These are phyloP conservation scores for Exophiala sp. DNA, from an alignment of 2,329 filamentous ascomycete genomes.

Conservation along the genomic window DNA sequence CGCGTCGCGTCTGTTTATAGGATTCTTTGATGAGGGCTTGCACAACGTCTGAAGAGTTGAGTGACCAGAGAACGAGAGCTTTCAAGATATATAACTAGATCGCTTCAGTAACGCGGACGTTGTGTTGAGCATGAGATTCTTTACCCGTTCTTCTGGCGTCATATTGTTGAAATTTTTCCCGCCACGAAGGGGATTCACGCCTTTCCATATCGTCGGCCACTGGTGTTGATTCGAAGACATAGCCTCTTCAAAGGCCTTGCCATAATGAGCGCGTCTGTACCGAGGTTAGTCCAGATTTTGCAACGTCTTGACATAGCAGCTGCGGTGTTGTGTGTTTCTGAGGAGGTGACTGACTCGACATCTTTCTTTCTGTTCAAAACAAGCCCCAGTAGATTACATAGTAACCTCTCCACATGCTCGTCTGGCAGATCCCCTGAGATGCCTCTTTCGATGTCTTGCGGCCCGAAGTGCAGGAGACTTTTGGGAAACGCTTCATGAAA, in stretches of 20 bases:
- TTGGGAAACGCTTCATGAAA: slow-evolving; percentile 87
- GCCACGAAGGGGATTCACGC: slow-evolving; percentile 77
- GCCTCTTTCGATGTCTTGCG: slow-evolving; percentile 89
- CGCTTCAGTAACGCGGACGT: slow-evolving; percentile 4
- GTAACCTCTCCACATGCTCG: slow-evolving; percentile 78
- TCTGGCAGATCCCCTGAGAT: slow-evolving; percentile 74
- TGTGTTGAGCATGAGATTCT: slow-evolving; percentile 22
- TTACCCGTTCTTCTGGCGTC: slow-evolving; percentile 75
- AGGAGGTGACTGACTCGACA: slow-evolving; percentile 71
- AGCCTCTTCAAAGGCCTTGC: slow-evolving; percentile 89
- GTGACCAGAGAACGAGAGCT: slow-evolving; percentile 80
- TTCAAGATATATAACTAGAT: slow-evolving; percentile 74
- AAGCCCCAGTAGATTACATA: slow-evolving; percentile 84
- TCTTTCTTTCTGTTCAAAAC: slow-evolving; percentile 97
- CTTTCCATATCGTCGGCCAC: slow-evolving; percentile 82
- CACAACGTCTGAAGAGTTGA: slow-evolving; percentile 81
- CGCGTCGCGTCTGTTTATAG: slow-evolving; percentile 83
- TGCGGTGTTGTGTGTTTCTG: background rate
- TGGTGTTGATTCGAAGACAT: slow-evolving; percentile 78
- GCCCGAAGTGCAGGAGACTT: slow-evolving; percentile 83
- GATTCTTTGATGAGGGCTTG: slow-evolving; percentile 77
- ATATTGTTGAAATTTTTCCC: slow-evolving; percentile 78
- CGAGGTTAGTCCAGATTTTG: slow-evolving; percentile 6
- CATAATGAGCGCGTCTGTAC: slow-evolving; percentile 81
- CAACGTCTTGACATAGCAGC: background rate